Base-by-base conservation (phyloP, 306 rosid genomes). In the Prunus campanulata region DNA sequence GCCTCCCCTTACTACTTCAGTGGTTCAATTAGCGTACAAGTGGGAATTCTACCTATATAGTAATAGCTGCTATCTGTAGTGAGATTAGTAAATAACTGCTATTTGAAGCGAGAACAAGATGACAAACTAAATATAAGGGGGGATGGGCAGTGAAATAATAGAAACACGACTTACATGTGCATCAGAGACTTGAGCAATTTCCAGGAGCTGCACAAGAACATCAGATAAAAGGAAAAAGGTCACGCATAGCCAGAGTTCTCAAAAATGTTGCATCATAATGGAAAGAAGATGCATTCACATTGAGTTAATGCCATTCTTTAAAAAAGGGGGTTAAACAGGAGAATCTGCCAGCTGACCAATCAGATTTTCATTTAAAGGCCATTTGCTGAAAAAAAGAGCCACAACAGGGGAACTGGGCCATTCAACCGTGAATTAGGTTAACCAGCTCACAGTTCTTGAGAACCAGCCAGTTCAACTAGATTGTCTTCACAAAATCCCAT, bases 151-250 rank as follows among this genome's bases (percentile, higher is more conserved):
- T 5, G 64, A 64, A 75, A 81, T 13, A 68, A 75, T 61, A 74
- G 82, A 74, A 54, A 46, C 19, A 75, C 69, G 75, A 78, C 96
- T 89, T 88, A 95, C 99, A 67, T 95, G 92, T 78, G 92, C 89
- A 83, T 92, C 96, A 78, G 97, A 87, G 79, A 95, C 99, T 83
- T 95, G 99, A 30, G 99, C 99, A 56, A 95, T 95, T 90, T 95
- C 99, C 86, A 95, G 82, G 57, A 95, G 91, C 99, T 95, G 97
- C 92, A 88, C 35, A 70, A 77, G 29, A 68, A 66, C 84, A 87
- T 68, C 70, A 68, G 72, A 70, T 39, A 16, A 82, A 22, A 13
- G 15, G 14, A 61, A 24, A 47, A 71, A 24, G 18, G 81, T 71
- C 24, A 70, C 13, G 52, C 51, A 42, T 22, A 42, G 27, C 10